Conservation (phyloP, 23 red algal species). For the Gracilaria domingensis region DNA sequence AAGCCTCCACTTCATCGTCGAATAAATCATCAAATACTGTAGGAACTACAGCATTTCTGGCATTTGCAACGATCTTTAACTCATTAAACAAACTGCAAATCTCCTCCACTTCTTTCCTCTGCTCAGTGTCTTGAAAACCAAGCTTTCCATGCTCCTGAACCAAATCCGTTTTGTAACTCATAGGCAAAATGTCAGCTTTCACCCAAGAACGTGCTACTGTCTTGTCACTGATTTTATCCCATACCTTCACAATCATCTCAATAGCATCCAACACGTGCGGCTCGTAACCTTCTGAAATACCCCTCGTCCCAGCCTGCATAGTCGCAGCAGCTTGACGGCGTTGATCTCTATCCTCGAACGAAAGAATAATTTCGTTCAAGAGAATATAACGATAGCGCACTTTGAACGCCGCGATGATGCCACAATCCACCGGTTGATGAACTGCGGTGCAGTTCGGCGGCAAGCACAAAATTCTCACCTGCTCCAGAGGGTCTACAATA, state of each 20-base stretch:
- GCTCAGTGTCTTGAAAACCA: neutral
- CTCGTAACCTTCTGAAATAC: neutral
- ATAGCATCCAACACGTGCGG: slow-evolving; percentile 26
- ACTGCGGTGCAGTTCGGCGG: slow-evolving; percentile 15
- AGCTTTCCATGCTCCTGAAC: neutral
- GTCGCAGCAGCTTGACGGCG: neutral
- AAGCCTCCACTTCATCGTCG: no score
- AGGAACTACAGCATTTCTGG: no score
- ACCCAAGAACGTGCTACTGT: neutral
- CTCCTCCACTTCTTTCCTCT: no score
- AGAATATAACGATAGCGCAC: neutral
- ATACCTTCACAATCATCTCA: neutral
- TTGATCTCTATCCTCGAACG: neutral
- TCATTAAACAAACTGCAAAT: no score
- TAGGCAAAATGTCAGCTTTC: slow-evolving; percentile 16
- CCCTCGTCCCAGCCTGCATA: neutral
- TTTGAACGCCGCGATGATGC: slow-evolving; percentile 20
- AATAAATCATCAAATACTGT: no score
- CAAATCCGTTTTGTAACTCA: neutral
- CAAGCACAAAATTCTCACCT: neutral
- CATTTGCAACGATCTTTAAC: no score
- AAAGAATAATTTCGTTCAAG: neutral
- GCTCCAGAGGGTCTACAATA: neutral
- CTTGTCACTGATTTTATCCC: neutral
- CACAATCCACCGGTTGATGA: slow-evolving; percentile 17